phyloP scores from a whole-genome alignment of 2,329 filamentous ascomycete species.

The Sporothrix globosa region DNA sequence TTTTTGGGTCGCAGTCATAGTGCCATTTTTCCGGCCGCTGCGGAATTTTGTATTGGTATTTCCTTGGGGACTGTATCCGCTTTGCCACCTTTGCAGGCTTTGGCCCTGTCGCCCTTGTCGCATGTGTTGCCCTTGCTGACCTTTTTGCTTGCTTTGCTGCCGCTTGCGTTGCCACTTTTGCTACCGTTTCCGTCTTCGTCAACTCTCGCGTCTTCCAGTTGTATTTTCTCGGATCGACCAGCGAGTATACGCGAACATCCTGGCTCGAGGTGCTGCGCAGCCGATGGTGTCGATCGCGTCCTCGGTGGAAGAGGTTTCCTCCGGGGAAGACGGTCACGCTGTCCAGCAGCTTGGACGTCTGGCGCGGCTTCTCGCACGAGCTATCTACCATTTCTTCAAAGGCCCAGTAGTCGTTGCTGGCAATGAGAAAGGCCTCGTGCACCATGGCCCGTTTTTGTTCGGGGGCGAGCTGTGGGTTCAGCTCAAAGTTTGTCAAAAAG shows the following conservation, averaged over 20 bases:
- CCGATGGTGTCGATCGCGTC: neutral
- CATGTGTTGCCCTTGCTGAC: too few relatives aligned
- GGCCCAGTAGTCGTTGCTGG: neutral
- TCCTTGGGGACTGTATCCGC: too few relatives aligned
- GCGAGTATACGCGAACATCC: neutral
- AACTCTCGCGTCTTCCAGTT: neutral
- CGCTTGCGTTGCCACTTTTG: too few relatives aligned
- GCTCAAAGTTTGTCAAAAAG: constrained; percentile 1
- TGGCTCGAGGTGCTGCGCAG: neutral
- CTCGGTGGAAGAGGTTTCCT: neutral
- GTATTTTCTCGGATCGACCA: neutral
- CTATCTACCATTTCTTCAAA: neutral
- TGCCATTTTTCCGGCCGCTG: too few relatives aligned
- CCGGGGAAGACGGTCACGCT: neutral
- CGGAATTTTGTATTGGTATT: too few relatives aligned
- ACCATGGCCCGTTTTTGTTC: neutral
- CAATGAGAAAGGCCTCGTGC: neutral
- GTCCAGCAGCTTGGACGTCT: constrained; percentile 1
- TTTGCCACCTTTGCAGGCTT: too few relatives aligned
- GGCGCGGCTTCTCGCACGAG: neutral
- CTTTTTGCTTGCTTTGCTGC: too few relatives aligned
- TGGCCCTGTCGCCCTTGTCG: too few relatives aligned
- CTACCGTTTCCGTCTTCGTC: too few relatives aligned
- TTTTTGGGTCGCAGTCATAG: too few relatives aligned
- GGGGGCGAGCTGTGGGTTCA: constrained; percentile 21